Conservation (phyloP, 1,139 yeast genomes). For the Spathaspora sp. region DNA sequence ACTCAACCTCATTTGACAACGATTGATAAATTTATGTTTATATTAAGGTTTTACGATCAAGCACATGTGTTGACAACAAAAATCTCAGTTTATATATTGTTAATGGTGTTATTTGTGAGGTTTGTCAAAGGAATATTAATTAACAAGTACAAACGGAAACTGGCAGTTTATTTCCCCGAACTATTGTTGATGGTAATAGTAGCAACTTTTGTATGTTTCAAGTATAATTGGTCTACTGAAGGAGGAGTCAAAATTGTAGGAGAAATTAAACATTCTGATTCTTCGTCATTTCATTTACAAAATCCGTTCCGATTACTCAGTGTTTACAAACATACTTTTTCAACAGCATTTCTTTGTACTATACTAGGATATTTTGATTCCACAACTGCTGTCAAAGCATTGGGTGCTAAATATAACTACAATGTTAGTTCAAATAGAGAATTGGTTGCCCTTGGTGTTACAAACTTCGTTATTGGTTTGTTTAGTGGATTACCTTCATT, state of each 20-base stretch:
- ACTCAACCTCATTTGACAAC: conserved; percentile 25
- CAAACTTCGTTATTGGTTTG: conserved; percentile 27
- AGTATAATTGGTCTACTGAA: conserved; percentile 21
- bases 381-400: conserved; percentile 32
- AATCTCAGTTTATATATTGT: conserved; percentile 23
- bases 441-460: conserved; percentile 31
- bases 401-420: conserved; percentile 32
- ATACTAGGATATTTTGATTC: conserved; percentile 36
- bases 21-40: conserved; percentile 23
- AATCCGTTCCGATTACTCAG: conserved; percentile 24
- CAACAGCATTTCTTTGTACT: conserved; percentile 32
- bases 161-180: conserved; percentile 32
- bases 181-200: conserved; percentile 30
- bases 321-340: conserved; percentile 24
- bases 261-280: conserved; percentile 14
- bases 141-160: conserved; percentile 15
- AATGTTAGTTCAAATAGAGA: conserved; percentile 34
- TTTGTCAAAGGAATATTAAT: conserved; percentile 19
- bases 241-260: conserved; percentile 34
- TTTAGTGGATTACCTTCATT: conserved; percentile 36
- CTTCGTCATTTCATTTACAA: conserved; percentile 13
- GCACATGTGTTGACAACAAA: conserved; percentile 22
- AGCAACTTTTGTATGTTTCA: conserved; percentile 26
- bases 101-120: conserved; percentile 22
- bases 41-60: conserved; percentile 13